Base-by-base conservation (phyloP, 345 rosid genomes). In the Reutealis trisperma region DNA sequence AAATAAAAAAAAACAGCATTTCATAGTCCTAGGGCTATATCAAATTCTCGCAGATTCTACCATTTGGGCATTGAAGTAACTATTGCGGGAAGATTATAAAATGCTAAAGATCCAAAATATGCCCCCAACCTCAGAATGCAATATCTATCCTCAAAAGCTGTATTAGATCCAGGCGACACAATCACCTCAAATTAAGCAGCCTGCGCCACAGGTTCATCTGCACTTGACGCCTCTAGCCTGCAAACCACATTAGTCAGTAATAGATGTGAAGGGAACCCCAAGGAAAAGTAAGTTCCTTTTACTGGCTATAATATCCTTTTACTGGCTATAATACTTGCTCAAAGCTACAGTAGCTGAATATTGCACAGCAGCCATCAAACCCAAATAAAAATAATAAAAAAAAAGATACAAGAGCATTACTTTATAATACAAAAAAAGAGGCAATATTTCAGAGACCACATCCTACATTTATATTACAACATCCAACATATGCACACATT, bases 191-290 rank as follows among this genome's bases (percentile, higher is more conserved):
- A 63, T 73, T 84, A 91, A 57, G 78, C 90, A 51, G 90, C 86
- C 83, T 83, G 87, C 30, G 93, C 90, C 57, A 85, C 82, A 18
- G 90, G 81, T 83, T 91, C 94, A 42, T 85, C 84, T 22, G 79
- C 77, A 68, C 67, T 73, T 0, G 85, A 78, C 18, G 73, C 81
- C 77, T 85, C 89, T 42, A 62, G 55, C 88, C 93, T 91, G 89
- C 71, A 84, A 82, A 58, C 74, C 41, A 73, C 7, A 25, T 59
- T 10, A 42, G 24, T 62, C 63, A 52, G 49, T 72, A 63, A 57
- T 4, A 60, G 18, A 25, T 15, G 34, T 22, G 69, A 24, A 14
- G 15, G 32, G 21, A 41, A 57, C 13, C 13, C 62, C 6, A 1
- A 37, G 11, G 32, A 8, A 34, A 55, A n/a, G 8, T 4, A n/a